Base-by-base conservation (phyloP, 164 flowering plant species). In the Vitis amurensis region DNA sequence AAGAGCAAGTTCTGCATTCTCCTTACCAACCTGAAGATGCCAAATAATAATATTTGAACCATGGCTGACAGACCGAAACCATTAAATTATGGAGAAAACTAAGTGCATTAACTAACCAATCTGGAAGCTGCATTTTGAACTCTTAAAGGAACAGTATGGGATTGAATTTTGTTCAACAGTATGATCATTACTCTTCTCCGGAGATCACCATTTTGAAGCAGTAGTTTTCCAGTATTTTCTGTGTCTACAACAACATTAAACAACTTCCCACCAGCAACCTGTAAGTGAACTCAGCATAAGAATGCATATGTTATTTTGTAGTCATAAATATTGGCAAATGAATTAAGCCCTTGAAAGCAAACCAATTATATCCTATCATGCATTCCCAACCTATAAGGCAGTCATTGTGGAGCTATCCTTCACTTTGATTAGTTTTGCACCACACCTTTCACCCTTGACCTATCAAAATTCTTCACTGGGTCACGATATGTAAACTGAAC, bases 361-460 rank as follows among this genome's bases (percentile, higher is more conserved):
- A 60, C 12, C 8, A 55, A 17, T 7, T 53, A 15, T 55, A 29
- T 44, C 31, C 49, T 17, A 15, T 63, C 5, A 70, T 9, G 15
- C 23, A 37, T 7, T 12, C 5, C 73, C 11, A 37, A 96, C 98
- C 98, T 96, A 98, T 68, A 96, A 80, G 61, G 99, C 98, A 72
- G 92, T 90, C 86, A 84, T 75, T 58, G 97, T 72, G 11, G 95
- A 82, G 72, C 81, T 77, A 79, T 96, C 98, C 82, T 87, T 96
- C 76, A 93, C 98, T 83, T 86, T 87, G 61, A 96, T 85, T 60
- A 96, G 97, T 73, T 83, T 89, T 57, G 97, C 99, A 96, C 94
- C 68, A 92, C 98, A 58, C 99, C 99, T 80, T 96, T 96, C 68
- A 96, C 99, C 76, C 74, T 93, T 75, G 99, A 89, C 80, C 91